Evolutionary conservation across 2,329 filamentous ascomycete genomes (phyloP).

Genomic region (Teratosphaeriaceae sp.): DNA sequence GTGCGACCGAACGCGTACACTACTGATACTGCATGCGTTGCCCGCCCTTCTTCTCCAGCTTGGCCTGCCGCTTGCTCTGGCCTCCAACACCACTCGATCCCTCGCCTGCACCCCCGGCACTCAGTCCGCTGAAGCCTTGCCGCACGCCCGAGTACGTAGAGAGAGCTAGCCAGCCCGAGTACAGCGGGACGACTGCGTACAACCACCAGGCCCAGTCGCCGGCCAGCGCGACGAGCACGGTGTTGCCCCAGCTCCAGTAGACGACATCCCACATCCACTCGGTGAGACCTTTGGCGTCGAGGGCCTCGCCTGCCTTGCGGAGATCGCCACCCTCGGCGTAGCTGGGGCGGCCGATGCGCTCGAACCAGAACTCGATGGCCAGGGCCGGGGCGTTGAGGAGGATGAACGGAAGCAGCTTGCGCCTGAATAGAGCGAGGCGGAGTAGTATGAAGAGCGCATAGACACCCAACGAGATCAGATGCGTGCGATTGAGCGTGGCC

Average conservation of each 20-base stretch:
- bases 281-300: slow-evolving; percentile 79
- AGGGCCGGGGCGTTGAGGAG: slow-evolving; percentile 68
- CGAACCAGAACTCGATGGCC: slow-evolving; percentile 76
- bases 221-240: slow-evolving; percentile 64
- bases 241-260: slow-evolving; percentile 84
- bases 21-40: slow-evolving; percentile 40
- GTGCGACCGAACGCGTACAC: too few relatives aligned
- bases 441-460: slow-evolving; percentile 70
- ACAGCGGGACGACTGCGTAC: slow-evolving; percentile 44
- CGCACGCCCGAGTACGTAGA: slow-evolving; percentile 41
- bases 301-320: slow-evolving; percentile 74
- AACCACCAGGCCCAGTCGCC: slow-evolving; percentile 75
- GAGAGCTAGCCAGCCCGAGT: slow-evolving; percentile 40
- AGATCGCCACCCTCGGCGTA: slow-evolving; percentile 63
- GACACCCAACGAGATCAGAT: slow-evolving; percentile 64
- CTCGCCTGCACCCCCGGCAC: slow-evolving; percentile 28
- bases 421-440: slow-evolving; percentile 54
- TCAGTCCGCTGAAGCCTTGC: slow-evolving; percentile 35
- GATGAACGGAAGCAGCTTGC: slow-evolving; percentile 56
- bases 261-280: slow-evolving; percentile 98
- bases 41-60: slow-evolving; percentile 47
- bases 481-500: slow-evolving; percentile 70
- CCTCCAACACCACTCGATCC: slow-evolving; percentile 17
- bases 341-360: slow-evolving; percentile 72
- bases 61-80: slow-evolving; percentile 44